phyloP scores from a whole-genome alignment of 148 eudicot species.

The Spergularia marina region DNA sequence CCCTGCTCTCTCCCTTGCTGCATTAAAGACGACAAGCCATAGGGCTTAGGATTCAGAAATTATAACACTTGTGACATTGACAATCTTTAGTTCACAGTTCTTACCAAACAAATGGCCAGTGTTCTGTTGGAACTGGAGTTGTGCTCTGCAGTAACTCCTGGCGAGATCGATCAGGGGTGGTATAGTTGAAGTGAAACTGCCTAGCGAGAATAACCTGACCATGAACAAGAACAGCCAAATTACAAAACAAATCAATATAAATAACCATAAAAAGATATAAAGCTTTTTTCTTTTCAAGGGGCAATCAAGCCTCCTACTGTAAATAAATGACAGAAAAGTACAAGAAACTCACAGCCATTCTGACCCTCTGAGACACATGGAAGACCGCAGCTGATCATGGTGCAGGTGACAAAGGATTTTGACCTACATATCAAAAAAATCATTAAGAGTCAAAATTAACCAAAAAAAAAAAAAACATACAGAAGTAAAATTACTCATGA shows the following conservation, averaged over 20 bases:
- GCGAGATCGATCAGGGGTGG: constrained; percentile 87
- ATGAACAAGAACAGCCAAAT: constrained; percentile 3
- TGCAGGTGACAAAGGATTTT: constrained; percentile 88
- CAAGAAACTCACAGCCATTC: constrained; percentile 73
- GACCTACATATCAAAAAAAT: constrained; percentile 47
- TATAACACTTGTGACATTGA: not conserved
- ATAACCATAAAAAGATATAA: too few relatives aligned
- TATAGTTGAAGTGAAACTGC: constrained; percentile 79
- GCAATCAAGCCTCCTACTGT: not conserved
- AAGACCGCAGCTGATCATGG: constrained; percentile 94
- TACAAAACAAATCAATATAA: not conserved
- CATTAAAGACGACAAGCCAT: constrained; percentile 10
- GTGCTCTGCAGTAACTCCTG: constrained; percentile 72
- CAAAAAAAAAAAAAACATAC: not conserved
- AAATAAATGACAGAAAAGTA: not conserved
- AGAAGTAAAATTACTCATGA: not conserved
- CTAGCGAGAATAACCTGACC: constrained; percentile 69
- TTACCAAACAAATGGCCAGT: constrained; percentile 87
- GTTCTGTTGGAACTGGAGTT: constrained; percentile 79
- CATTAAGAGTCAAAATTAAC: not conserved
- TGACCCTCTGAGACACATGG: constrained; percentile 80
- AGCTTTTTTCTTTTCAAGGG: not conserved
- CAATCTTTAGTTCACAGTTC: not conserved
- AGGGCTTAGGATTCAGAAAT: not conserved
- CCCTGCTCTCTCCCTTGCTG: constrained; percentile 70